These are phyloP conservation scores for Mycena pura DNA, from an alignment of 768 basidiomycete species.

Conservation along the genomic window DNA sequence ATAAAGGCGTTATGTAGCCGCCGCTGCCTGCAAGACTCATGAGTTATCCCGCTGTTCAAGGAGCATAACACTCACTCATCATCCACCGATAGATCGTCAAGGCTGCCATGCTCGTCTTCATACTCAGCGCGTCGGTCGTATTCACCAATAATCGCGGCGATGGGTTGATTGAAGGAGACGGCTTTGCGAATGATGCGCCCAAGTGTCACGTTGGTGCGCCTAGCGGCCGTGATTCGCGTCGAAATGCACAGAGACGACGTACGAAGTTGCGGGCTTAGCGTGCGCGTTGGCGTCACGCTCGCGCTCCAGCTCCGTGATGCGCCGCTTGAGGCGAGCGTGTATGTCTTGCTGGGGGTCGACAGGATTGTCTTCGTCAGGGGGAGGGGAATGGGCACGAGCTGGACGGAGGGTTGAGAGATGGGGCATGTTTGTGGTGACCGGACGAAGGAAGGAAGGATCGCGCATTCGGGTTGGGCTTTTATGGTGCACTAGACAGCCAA, in stretches of 20 bases:
- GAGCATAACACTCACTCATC: not conserved
- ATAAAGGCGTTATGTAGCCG: slow-evolving; percentile 20
- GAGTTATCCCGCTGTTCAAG: not conserved
- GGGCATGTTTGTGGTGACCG: too few relatives aligned
- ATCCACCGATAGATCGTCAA: not conserved
- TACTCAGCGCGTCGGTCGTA: slow-evolving; percentile 4
- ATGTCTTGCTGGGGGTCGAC: not conserved
- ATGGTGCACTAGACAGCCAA: too few relatives aligned
- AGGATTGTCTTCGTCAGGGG: not conserved
- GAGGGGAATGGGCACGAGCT: not conserved
- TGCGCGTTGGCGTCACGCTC: not conserved
- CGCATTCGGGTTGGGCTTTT: too few relatives aligned
- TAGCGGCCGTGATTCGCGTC: not conserved
- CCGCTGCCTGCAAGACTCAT: not conserved
- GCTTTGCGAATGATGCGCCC: not conserved
- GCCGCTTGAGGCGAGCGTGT: not conserved
- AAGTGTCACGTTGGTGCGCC: not conserved
- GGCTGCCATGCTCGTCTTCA: not conserved
- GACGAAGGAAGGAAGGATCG: too few relatives aligned
- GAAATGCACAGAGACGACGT: not conserved
- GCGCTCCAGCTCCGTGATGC: not conserved
- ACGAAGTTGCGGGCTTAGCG: not conserved
- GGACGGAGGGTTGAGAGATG: not conserved
- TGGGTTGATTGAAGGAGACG: not conserved
- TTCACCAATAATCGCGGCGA: not conserved